A percentile compares a stretch with the other conserved stretches of the same genome.
phyloP scores from a whole-genome alignment of 176 grass and related monocot species.

The Oryza officinalis region DNA sequence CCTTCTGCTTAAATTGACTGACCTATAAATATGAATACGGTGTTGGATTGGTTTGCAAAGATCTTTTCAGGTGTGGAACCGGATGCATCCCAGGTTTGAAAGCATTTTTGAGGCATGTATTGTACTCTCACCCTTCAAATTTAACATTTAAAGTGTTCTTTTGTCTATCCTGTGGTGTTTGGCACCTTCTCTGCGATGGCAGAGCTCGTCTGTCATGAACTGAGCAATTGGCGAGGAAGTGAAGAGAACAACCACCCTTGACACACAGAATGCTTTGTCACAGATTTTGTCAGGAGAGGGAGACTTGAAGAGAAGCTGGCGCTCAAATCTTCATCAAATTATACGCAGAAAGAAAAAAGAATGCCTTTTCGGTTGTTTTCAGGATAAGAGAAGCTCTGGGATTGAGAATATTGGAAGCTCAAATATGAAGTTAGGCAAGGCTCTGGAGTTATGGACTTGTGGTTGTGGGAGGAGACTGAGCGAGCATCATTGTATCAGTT shows the following conservation, averaged over 20 bases:
- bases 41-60: slow-evolving; percentile 52
- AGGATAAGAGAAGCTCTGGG: not conserved
- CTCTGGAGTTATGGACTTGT: not conserved
- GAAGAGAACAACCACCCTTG: not conserved
- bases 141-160: slow-evolving; percentile 22
- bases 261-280: not conserved
- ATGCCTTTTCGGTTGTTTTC: not conserved
- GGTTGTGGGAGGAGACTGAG: not conserved
- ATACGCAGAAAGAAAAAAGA: not conserved
- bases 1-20: slow-evolving; percentile 27
- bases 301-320: not conserved
- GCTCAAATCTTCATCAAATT: not conserved
- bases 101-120: slow-evolving; percentile 53
- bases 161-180: slow-evolving; percentile 54
- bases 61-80: slow-evolving; percentile 38
- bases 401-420: not conserved
- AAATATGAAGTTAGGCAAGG: not conserved
- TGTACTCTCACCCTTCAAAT: slow-evolving; percentile 10
- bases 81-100: slow-evolving; percentile 38
- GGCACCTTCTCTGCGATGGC: not conserved
- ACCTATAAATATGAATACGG: slow-evolving; percentile 40
- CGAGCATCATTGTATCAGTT: not conserved
- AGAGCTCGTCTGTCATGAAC: slow-evolving; percentile 54
- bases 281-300: not conserved
- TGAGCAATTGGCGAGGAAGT: slow-evolving; percentile 6